A percentile compares a stretch with the other conserved stretches of the same genome.
phyloP scores from a whole-genome alignment of 371 early-diverging fungal genomes.

The Haplosporangium sp. region DNA sequence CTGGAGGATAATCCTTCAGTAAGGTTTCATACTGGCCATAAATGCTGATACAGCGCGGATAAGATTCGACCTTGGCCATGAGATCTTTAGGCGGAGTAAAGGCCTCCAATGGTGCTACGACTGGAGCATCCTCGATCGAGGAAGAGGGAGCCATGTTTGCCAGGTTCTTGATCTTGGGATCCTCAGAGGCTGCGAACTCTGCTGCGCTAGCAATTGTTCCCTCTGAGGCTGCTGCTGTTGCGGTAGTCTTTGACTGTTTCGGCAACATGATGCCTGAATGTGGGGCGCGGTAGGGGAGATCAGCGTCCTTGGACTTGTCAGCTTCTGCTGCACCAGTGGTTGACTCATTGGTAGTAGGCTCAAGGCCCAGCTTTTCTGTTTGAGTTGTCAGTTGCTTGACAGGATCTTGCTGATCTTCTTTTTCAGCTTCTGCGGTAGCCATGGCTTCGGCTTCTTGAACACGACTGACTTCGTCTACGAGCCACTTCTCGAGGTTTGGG shows the following conservation, averaged over 20 bases:
- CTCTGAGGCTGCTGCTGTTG: background rate
- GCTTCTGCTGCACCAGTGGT: background rate
- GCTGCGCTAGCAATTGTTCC: slow-evolving; percentile 21
- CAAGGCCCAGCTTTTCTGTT: slow-evolving; percentile 22
- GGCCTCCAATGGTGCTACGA: slow-evolving; percentile 43
- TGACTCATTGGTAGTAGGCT: background rate
- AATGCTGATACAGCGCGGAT: slow-evolving; percentile 48
- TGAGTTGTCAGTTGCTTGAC: slow-evolving; percentile 20
- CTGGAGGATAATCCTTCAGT: slow-evolving; percentile 27
- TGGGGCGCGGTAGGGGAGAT: slow-evolving; percentile 45
- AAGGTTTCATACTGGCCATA: slow-evolving; percentile 48
- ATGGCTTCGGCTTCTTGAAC: slow-evolving; percentile 31
- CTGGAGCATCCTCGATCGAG: slow-evolving; percentile 38
- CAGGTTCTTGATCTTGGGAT: slow-evolving; percentile 42
- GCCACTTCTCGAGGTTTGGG: slow-evolving; percentile 43
- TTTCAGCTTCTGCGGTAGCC: slow-evolving; percentile 1
- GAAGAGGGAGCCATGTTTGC: slow-evolving; percentile 8
- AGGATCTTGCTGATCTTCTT: background rate
- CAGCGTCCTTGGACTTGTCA: slow-evolving; percentile 8
- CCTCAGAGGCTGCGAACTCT: slow-evolving; percentile 22
- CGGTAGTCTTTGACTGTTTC: slow-evolving; percentile 1
- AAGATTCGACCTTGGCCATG: slow-evolving; percentile 19
- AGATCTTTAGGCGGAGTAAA: slow-evolving; percentile 43
- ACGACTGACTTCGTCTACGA: slow-evolving; percentile 40
- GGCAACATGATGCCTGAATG: slow-evolving; percentile 43